Conservation (phyloP, 306 rosid genomes). For the Pueraria montana region DNA sequence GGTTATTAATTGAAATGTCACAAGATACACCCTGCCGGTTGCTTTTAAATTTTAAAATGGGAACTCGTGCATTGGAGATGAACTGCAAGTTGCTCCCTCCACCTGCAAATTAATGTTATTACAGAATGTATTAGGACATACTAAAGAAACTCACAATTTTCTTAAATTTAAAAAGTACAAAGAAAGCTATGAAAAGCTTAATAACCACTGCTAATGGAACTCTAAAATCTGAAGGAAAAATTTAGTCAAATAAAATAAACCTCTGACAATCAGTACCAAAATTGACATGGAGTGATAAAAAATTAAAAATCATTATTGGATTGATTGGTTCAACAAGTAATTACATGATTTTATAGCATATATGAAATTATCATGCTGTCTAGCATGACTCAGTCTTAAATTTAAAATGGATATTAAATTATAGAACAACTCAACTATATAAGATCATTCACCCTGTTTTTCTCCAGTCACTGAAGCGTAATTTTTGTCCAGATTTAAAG, state of each 20-base stretch:
- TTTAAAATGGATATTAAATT: background rate
- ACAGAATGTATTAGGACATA: constrained; percentile 36
- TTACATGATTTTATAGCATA: constrained; percentile 28
- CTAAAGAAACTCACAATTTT: constrained; percentile 43
- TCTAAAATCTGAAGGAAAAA: constrained; percentile 4
- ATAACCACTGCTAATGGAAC: constrained; percentile 36
- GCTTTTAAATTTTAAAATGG: constrained; percentile 78
- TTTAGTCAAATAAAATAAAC: constrained; percentile 15
- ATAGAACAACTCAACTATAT: constrained; percentile 11
- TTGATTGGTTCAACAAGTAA: constrained; percentile 17
- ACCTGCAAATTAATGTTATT: constrained; percentile 64
- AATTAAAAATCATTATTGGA: constrained; percentile 16
- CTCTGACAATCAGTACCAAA: background rate
- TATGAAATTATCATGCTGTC: constrained; percentile 35
- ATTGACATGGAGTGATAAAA: background rate
- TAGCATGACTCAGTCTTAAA: constrained; percentile 32
- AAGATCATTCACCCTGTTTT: constrained; percentile 36
- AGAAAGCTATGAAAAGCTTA: constrained; percentile 18
- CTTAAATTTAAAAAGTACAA: constrained; percentile 24
- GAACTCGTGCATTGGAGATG: constrained; percentile 80
- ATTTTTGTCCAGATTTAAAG: background rate
- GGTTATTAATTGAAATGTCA: constrained; percentile 90
- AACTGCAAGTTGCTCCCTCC: constrained; percentile 64
- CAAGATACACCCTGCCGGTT: constrained; percentile 70
- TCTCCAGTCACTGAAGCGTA: constrained; percentile 34